Percentiles rank a stretch among this genome's conserved stretches.
These are phyloP conservation scores for Mortierella sp. DNA, from an alignment of 371 early-diverging fungal species.

Conservation along the genomic window DNA sequence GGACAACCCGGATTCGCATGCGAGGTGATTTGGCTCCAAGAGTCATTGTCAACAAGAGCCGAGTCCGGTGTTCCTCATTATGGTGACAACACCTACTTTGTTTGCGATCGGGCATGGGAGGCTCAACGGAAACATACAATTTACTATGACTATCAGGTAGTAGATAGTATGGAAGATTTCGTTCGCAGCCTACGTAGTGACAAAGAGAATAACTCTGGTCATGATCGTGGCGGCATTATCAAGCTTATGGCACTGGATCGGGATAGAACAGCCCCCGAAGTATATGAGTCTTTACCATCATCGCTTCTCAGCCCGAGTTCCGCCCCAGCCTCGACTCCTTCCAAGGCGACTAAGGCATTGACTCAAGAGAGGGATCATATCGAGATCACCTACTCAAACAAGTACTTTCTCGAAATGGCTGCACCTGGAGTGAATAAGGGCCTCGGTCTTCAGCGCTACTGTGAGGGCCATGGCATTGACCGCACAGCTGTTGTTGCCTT, in stretches of 20 bases:
- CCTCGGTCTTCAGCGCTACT: conserved; percentile 54
- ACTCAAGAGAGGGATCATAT: conserved; percentile 4
- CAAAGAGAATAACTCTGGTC: neutral
- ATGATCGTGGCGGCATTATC: conserved; percentile 31
- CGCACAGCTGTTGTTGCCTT: conserved; percentile 58
- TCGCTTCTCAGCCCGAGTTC: neutral
- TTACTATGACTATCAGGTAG: conserved; percentile 30
- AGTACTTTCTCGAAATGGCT: conserved; percentile 62
- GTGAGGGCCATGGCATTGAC: conserved; percentile 40
- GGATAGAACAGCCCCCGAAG: conserved; percentile 21
- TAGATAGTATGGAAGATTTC: conserved; percentile 32
- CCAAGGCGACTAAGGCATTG: neutral
- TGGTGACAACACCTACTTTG: conserved; percentile 33
- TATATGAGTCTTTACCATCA: conserved; percentile 36
- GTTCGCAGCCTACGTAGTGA: conserved; percentile 6
- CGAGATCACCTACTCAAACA: conserved; percentile 56
- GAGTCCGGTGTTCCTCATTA: conserved; percentile 5
- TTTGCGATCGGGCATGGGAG: conserved; percentile 43
- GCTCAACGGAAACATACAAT: conserved; percentile 27
- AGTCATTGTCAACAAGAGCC: neutral
- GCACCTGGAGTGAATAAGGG: conserved; percentile 65
- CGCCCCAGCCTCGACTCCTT: neutral
- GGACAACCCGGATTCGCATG: conserved; percentile 47
- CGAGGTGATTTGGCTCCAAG: conserved; percentile 33
- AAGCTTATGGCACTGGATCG: conserved; percentile 48